These are phyloP conservation scores for Xerophyta viscosa DNA, from an alignment of 106 monocot genomes.

Conservation along the genomic window DNA sequence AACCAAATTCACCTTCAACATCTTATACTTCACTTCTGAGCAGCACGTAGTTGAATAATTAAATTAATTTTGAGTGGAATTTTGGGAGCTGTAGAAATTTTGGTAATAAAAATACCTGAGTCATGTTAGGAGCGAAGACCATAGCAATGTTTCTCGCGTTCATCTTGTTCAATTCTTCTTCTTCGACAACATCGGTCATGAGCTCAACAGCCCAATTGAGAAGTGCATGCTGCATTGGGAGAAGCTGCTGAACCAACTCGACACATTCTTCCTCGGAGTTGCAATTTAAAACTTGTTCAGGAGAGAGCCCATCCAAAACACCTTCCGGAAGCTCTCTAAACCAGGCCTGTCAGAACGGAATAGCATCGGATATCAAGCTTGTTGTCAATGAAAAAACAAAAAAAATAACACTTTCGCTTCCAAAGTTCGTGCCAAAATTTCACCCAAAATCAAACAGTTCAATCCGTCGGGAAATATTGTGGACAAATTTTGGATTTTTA, in stretches of 20 bases:
- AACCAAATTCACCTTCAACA: too few species aligned
- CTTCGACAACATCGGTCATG: conserved; percentile 94
- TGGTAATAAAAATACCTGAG: conserved; percentile 85
- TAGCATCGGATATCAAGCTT: too few species aligned
- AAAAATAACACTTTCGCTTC: not conserved
- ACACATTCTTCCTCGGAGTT: conserved; percentile 75
- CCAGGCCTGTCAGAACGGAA: conserved; percentile 64
- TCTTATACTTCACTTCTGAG: too few species aligned
- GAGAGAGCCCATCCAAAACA: conserved; percentile 78
- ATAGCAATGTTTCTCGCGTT: conserved; percentile 97
- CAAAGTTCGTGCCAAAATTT: too few species aligned
- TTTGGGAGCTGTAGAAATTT: too few species aligned
- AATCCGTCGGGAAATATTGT: too few species aligned
- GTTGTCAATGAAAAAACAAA: too few species aligned
- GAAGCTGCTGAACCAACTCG: conserved; percentile 63
- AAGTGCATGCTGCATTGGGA: conserved; percentile 64
- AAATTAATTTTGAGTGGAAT: too few species aligned
- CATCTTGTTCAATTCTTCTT: conserved; percentile 89
- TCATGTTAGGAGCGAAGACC: conserved; percentile 99
- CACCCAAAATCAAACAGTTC: too few species aligned
- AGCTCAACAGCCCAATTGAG: conserved; percentile 88
- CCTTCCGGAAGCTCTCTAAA: conserved; percentile 91
- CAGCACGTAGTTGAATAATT: too few species aligned
- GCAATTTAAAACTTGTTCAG: conserved; percentile 84
- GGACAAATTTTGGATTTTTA: not conserved